Evolutionary conservation across 768 basidiomycete genomes (phyloP).

Genomic region (Leccinum barrowsii): DNA sequence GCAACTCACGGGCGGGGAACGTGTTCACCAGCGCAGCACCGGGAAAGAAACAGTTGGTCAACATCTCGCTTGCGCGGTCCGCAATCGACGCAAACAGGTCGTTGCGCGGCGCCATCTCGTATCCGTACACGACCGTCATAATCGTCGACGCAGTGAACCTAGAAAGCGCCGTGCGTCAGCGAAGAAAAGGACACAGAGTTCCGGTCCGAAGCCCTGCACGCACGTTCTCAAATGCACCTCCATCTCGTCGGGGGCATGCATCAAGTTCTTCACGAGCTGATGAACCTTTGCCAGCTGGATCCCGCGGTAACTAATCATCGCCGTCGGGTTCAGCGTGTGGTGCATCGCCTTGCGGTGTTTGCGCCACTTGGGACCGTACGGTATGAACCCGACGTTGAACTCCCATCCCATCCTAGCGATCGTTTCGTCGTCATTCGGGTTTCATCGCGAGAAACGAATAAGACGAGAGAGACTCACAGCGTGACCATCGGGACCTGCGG

Average conservation of each 20-base stretch:
- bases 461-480: constrained; percentile 7
- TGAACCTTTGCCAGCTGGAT: constrained; percentile 33
- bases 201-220: not conserved
- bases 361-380: constrained; percentile 38
- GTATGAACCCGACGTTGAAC: constrained; percentile 34
- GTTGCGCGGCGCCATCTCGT: constrained; percentile 29
- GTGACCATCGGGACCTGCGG: constrained; percentile 23
- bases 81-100: constrained; percentile 31
- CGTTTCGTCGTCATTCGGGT: not conserved
- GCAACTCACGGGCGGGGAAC: constrained; percentile 27
- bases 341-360: constrained; percentile 36
- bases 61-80: constrained; percentile 29
- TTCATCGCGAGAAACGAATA: too few species aligned
- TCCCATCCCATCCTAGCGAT: constrained; percentile 35
- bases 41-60: constrained; percentile 27
- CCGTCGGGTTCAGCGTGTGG: constrained; percentile 33
- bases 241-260: constrained; percentile 27
- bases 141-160: constrained; percentile 32
- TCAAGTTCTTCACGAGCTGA: constrained; percentile 30
- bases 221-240: constrained; percentile 22
- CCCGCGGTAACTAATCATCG: constrained; percentile 25
- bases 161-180: not conserved
- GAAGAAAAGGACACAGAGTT: not conserved
- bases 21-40: constrained; percentile 31
- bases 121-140: constrained; percentile 33